These are phyloP conservation scores for Pachyrhizus erosus DNA, from an alignment of 306 rosid species.

Conservation along the genomic window DNA sequence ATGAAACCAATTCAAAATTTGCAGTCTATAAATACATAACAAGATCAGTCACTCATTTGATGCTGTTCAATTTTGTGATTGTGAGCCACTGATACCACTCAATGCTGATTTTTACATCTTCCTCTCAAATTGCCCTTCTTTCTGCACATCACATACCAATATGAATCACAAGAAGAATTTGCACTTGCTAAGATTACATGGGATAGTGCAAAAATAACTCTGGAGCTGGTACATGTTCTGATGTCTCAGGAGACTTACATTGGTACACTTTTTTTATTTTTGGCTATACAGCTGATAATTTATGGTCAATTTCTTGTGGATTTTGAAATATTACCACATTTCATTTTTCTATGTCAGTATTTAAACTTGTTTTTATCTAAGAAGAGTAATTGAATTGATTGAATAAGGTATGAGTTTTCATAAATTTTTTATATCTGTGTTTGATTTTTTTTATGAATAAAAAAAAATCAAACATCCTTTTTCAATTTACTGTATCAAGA, in stretches of 20 bases:
- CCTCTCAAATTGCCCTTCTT: not conserved
- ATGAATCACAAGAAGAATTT: not conserved
- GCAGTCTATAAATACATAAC: not conserved
- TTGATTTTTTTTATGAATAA: too few relatives aligned
- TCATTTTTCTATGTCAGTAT: not conserved
- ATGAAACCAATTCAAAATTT: not conserved
- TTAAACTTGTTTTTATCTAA: too few relatives aligned
- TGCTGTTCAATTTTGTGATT: not conserved
- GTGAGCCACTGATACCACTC: not conserved
- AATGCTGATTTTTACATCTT: not conserved
- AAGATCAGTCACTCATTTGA: not conserved
- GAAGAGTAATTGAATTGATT: too few relatives aligned
- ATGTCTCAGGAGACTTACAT: not conserved
- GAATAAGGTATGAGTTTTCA: too few relatives aligned
- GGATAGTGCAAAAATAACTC: not conserved
- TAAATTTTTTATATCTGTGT: too few relatives aligned
- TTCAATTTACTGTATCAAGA: conserved; percentile 71
- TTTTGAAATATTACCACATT: not conserved
- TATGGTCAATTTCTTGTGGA: not conserved
- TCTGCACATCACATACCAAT: not conserved
- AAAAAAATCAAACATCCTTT: conserved; percentile 70
- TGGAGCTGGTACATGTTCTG: not conserved
- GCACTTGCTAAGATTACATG: not conserved
- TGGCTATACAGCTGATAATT: not conserved
- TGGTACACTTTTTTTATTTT: not conserved